Evolutionary conservation across 192 early-diverging fungal genomes (phyloP).

Genomic region (Umbelopsis sp.): DNA sequence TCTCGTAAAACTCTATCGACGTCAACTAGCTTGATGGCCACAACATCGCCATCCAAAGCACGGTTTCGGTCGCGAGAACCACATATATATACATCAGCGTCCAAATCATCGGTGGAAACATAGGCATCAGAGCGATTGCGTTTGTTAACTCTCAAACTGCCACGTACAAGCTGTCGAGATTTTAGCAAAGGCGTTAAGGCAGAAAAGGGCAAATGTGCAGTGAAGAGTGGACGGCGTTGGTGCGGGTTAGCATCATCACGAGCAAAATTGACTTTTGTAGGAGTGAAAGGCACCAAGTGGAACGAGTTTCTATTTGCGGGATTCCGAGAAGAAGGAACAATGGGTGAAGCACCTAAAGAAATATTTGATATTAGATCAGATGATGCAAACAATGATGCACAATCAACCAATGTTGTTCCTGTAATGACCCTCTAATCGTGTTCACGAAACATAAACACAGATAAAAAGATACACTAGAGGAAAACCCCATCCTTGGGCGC

Average conservation of each 20-base stretch:
- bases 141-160: slow-evolving; percentile 84
- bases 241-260: slow-evolving; percentile 49
- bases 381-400: slow-evolving; percentile 14
- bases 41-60: slow-evolving; percentile 82
- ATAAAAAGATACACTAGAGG: slow-evolving; percentile 10
- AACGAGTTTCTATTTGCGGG: slow-evolving; percentile 27
- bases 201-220: slow-evolving; percentile 57
- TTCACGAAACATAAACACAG: background rate
- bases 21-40: slow-evolving; percentile 70
- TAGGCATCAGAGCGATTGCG: slow-evolving; percentile 85
- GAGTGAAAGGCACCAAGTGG: slow-evolving; percentile 43
- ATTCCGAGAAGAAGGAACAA: slow-evolving; percentile 10
- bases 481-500: too few species aligned
- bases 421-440: too few species aligned
- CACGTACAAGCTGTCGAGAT: slow-evolving; percentile 61
- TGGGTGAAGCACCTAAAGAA: slow-evolving; percentile 18
- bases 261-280: slow-evolving; percentile 47
- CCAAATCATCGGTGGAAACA: slow-evolving; percentile 73
- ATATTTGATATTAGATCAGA: slow-evolving; percentile 7
- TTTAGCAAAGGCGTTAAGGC: slow-evolving; percentile 53
- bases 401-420: too few species aligned
- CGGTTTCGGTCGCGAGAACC: slow-evolving; percentile 78
- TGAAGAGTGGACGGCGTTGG: slow-evolving; percentile 55
- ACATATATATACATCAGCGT: slow-evolving; percentile 77
- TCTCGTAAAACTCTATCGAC: slow-evolving; percentile 63